Conservation (phyloP, 495 filamentous ascomycete species). For the Elasticomyces elasticus region DNA sequence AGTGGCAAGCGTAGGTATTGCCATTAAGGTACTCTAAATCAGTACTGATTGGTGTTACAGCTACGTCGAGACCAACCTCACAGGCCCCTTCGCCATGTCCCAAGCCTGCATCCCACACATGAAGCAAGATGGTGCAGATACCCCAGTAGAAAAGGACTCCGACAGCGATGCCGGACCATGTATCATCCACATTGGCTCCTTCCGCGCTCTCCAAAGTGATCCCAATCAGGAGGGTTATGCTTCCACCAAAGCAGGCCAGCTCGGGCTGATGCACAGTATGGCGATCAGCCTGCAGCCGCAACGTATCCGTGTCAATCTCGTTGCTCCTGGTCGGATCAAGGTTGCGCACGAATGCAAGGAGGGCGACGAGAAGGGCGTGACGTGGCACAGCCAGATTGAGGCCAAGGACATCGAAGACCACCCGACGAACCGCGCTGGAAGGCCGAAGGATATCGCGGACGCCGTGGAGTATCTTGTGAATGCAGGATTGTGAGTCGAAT, state of each 20-base stretch:
- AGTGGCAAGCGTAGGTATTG: neutral
- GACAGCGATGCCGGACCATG: conserved; percentile 10
- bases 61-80: conserved; percentile 18
- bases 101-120: conserved; percentile 19
- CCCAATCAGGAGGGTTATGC: conserved; percentile 25
- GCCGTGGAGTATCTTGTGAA: conserved; percentile 26
- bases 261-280: conserved; percentile 25
- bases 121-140: neutral
- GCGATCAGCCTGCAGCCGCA: conserved; percentile 12
- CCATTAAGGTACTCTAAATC: neutral
- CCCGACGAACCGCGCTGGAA: conserved; percentile 23
- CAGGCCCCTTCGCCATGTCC: conserved; percentile 11
- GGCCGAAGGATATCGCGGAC: conserved; percentile 23
- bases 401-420: conserved; percentile 23
- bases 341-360: conserved; percentile 22
- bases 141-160: neutral
- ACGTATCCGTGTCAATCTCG: conserved; percentile 23
- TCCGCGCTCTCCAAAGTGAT: conserved; percentile 24
- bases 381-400: neutral
- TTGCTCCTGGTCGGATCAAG: conserved; percentile 24
- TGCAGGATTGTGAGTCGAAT: conserved; percentile 13
- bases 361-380: conserved; percentile 21
- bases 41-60: conserved; percentile 1
- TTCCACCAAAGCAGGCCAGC: conserved; percentile 21
- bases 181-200: conserved; percentile 26